phyloP scores from a whole-genome alignment of 305 asterid genomes.

The Salvia sclarea region DNA sequence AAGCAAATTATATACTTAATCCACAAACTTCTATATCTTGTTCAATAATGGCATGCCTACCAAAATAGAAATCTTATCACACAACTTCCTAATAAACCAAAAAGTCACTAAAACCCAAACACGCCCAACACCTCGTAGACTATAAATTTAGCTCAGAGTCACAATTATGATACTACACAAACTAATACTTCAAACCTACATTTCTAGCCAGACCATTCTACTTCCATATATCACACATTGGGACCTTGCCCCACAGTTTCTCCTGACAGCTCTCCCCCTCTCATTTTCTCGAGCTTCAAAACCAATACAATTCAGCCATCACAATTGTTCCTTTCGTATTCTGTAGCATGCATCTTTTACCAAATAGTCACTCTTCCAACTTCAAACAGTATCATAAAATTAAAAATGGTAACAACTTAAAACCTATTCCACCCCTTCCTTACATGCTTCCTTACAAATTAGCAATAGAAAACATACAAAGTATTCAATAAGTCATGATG shows the following conservation, averaged over 20 bases:
- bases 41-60: neutral
- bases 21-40: neutral
- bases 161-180: neutral
- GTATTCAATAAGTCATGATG: neutral
- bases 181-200: neutral
- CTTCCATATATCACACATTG: no score
- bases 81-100: neutral
- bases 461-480: constrained; percentile 4
- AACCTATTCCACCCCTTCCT: neutral
- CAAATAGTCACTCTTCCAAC: neutral
- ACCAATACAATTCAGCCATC: neutral
- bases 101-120: neutral
- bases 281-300: neutral
- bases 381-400: neutral
- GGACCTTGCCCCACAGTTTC: neutral
- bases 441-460: neutral
- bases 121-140: neutral
- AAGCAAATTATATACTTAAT: neutral
- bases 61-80: neutral
- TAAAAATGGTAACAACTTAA: neutral
- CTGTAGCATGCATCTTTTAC: neutral
- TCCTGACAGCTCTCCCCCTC: neutral
- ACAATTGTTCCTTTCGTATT: neutral
- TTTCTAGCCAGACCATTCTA: neutral
- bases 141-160: neutral